phyloP scores from a whole-genome alignment of 2,329 filamentous ascomycete species.

The Fusarium verrucosum region DNA sequence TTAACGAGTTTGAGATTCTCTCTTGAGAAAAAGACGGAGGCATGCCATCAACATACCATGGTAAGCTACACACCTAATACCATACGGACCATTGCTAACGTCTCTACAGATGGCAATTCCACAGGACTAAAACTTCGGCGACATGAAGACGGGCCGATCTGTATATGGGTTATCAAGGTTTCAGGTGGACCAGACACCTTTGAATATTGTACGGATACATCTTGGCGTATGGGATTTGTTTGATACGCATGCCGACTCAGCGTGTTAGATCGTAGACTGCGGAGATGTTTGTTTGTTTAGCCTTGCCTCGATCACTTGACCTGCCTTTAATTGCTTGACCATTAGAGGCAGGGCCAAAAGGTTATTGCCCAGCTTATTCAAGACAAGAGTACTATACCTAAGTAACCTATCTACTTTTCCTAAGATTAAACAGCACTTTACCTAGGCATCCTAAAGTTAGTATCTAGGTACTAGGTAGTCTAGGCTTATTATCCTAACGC shows the following conservation, averaged over 20 bases:
- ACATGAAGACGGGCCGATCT: background rate
- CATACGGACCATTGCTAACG: background rate
- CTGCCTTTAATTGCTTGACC: background rate
- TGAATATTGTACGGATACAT: constrained; percentile 8
- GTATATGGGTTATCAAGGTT: constrained; percentile 13
- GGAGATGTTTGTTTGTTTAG: background rate
- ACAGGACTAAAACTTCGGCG: background rate
- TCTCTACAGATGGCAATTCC: background rate
- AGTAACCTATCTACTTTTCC: too few species aligned
- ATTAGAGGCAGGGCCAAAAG: too few species aligned
- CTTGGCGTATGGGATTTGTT: constrained; percentile 35
- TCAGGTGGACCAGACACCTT: constrained; percentile 41
- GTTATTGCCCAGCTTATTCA: too few species aligned
- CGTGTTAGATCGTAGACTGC: background rate
- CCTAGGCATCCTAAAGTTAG: too few species aligned
- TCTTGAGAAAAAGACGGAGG: background rate
- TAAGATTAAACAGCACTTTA: too few species aligned
- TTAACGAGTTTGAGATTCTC: background rate
- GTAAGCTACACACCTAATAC: background rate
- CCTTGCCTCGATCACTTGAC: background rate
- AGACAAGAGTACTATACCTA: too few species aligned
- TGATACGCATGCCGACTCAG: background rate
- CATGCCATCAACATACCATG: background rate
- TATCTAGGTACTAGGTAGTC: too few species aligned
- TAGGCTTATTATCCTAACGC: too few species aligned